phyloP scores from a whole-genome alignment of 2,329 filamentous ascomycete genomes.

The Colletotrichum sp. region DNA sequence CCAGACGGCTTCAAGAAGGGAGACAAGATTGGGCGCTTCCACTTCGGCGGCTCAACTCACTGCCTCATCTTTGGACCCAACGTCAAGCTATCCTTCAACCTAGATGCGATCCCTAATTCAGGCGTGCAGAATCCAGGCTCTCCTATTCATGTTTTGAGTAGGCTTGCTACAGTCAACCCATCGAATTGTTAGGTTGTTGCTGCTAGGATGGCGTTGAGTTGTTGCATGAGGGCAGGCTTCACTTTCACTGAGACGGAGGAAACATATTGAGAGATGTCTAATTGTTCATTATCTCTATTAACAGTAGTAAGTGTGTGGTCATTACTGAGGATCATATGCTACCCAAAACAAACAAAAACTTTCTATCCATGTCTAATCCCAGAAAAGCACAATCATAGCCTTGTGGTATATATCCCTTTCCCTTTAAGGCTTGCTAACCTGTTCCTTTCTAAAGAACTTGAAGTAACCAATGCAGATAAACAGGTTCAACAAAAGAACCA shows the following conservation, averaged over 20 bases:
- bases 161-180: neutral
- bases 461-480: slow-evolving; percentile 63
- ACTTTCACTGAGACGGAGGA: neutral
- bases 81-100: neutral
- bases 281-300: slow-evolving; percentile 19
- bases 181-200: neutral
- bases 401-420: neutral
- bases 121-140: neutral
- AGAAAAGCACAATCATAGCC: slow-evolving; percentile 6
- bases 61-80: neutral
- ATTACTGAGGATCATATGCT: slow-evolving; percentile 17
- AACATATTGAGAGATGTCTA: neutral
- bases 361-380: slow-evolving; percentile 2
- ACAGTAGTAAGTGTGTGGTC: slow-evolving; percentile 8
- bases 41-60: neutral
- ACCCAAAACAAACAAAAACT: neutral
- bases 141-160: neutral
- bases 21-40: neutral
- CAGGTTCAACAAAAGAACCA: slow-evolving; percentile 61
- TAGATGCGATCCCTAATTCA: neutral
- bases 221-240: neutral
- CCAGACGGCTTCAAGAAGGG: neutral
- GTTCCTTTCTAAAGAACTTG: slow-evolving; percentile 62
- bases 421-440: slow-evolving; percentile 56
- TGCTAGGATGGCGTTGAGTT: neutral